A percentile compares a stretch with the other conserved stretches of the same genome.
Evolutionary conservation across 257 asterid species (phyloP).

Genomic region (Ligustrum vulgare): DNA sequence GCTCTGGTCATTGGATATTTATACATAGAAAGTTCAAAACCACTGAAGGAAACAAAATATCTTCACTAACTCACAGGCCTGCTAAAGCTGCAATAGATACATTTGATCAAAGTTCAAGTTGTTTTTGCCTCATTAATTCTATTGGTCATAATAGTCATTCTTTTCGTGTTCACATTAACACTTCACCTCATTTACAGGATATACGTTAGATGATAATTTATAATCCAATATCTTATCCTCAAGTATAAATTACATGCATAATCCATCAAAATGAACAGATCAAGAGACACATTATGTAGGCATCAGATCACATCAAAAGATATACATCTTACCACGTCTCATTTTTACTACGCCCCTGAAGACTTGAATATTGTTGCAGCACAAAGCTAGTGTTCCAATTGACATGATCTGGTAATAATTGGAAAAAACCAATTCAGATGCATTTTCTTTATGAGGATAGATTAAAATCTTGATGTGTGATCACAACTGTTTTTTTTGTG

Average conservation of each 20-base stretch:
- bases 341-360: constrained; percentile 94
- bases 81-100: background rate
- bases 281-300: background rate
- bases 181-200: background rate
- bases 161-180: constrained; percentile 3
- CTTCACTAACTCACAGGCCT: constrained; percentile 1
- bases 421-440: constrained; percentile 28
- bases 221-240: constrained; percentile 1
- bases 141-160: background rate
- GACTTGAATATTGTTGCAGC: constrained; percentile 89
- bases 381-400: constrained; percentile 88
- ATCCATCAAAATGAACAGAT: constrained; percentile 7
- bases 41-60: background rate
- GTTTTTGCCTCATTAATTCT: background rate
- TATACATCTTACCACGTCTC: constrained; percentile 83
- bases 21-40: background rate
- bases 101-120: background rate
- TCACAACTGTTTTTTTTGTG: constrained; percentile 9
- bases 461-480: background rate
- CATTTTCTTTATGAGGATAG: background rate
- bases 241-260: background rate
- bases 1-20: background rate
- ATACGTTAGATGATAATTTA: background rate
- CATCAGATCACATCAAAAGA: constrained; percentile 20
- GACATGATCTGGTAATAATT: constrained; percentile 77